These are phyloP conservation scores for Umbelopsis sp. DNA, from an alignment of 371 early-diverging fungal species.

Conservation along the genomic window DNA sequence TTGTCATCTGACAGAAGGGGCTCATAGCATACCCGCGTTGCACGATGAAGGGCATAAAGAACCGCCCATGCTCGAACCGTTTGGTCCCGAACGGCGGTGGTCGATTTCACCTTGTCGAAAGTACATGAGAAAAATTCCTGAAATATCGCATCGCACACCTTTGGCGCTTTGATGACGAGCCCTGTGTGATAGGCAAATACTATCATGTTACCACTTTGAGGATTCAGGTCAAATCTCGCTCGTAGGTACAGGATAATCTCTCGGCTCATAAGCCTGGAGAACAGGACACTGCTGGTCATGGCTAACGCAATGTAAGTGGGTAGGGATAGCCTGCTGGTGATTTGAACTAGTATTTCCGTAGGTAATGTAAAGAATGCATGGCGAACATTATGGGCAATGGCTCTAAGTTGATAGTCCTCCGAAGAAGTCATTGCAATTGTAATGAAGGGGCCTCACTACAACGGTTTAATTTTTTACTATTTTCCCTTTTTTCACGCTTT, in stretches of 20 bases:
- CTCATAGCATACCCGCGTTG: constrained; percentile 18
- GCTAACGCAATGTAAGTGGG: constrained; percentile 26
- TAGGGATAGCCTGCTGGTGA: constrained; percentile 20
- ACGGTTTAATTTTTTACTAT: too few relatives aligned
- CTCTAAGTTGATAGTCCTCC: neutral
- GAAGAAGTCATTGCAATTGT: neutral
- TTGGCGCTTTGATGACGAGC: constrained; percentile 17
- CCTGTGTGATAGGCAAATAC: constrained; percentile 26
- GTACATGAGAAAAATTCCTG: constrained; percentile 18
- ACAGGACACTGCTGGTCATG: constrained; percentile 22
- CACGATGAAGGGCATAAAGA: constrained; percentile 17
- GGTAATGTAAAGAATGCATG: constrained; percentile 21
- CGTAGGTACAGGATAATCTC: constrained; percentile 24
- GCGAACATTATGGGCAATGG: neutral
- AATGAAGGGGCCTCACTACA: neutral
- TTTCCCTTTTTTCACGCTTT: too few relatives aligned
- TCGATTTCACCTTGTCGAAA: neutral
- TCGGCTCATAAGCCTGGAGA: constrained; percentile 16
- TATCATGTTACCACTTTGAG: constrained; percentile 24
- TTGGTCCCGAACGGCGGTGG: constrained; percentile 9
- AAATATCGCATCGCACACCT: constrained; percentile 17
- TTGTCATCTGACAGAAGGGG: constrained; percentile 6
- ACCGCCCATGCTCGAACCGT: constrained; percentile 20
- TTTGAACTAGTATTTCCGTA: constrained; percentile 21
- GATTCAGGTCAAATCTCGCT: constrained; percentile 23